Conservation (phyloP, 2,329 filamentous ascomycete genomes). For the Ophiostoma pallidulum region DNA sequence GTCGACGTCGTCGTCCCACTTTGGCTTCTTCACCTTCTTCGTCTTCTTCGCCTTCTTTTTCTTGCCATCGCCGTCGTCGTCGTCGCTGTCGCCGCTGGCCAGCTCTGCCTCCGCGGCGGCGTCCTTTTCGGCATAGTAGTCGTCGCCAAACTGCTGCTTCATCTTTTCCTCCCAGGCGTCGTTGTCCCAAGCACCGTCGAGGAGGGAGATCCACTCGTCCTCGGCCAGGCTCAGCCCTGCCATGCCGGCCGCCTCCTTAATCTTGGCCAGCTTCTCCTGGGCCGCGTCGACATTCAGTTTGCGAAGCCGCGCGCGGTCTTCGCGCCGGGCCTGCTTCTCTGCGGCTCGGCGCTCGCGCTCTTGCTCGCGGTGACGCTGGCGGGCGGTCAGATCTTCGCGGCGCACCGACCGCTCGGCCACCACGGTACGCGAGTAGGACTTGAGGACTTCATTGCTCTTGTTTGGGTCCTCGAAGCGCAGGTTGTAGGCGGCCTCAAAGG, state of each 20-base stretch:
- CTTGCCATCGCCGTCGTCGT: constrained; percentile 45
- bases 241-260: constrained; percentile 80
- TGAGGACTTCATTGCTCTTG: constrained; percentile 77
- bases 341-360: constrained; percentile 70
- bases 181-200: constrained; percentile 84
- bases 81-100: constrained; percentile 30
- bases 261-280: constrained; percentile 74
- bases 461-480: constrained; percentile 87
- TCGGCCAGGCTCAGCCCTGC: constrained; percentile 56
- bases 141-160: constrained; percentile 76
- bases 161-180: constrained; percentile 87
- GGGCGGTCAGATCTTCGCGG: constrained; percentile 66
- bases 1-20: constrained; percentile 95
- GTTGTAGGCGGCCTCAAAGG: constrained; percentile 90
- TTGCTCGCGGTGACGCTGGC: constrained; percentile 69
- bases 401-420: constrained; percentile 75
- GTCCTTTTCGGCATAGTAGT: constrained; percentile 72
- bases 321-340: constrained; percentile 64
- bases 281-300: constrained; percentile 88
- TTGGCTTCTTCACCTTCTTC: constrained; percentile 67
- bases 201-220: constrained; percentile 73
- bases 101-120: constrained; percentile 49
- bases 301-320: constrained; percentile 73
- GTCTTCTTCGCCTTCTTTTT: constrained; percentile 45
- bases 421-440: constrained; percentile 81